phyloP scores from a whole-genome alignment of 108 stramenopile genomes.

The Cyclostephanos tholiformis region DNA sequence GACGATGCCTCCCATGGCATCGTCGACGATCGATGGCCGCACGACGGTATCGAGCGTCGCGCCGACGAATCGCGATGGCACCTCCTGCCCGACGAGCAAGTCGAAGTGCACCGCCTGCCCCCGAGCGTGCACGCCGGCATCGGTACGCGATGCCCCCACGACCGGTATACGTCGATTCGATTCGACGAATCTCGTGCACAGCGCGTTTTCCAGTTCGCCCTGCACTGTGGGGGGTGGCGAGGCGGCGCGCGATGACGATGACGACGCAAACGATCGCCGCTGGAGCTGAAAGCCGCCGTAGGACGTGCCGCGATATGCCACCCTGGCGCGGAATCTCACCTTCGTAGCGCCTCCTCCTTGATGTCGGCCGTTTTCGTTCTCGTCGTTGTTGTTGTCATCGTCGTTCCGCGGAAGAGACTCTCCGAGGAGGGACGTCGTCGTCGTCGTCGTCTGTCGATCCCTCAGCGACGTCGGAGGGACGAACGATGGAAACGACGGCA shows the following conservation, averaged over 20 bases:
- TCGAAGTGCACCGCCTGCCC: slow-evolving; percentile 91
- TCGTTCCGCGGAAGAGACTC: too few species aligned
- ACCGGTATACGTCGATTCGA: slow-evolving; percentile 58
- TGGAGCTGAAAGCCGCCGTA: slow-evolving; percentile 34
- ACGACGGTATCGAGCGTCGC: slow-evolving; percentile 17
- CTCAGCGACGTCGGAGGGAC: too few species aligned
- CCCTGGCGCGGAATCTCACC: slow-evolving; percentile 28
- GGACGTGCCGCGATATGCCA: slow-evolving; percentile 30
- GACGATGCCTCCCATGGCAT: background rate
- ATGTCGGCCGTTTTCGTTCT: too few species aligned
- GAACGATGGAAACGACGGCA: too few species aligned
- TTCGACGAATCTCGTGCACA: slow-evolving; percentile 51
- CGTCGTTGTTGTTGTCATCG: too few species aligned
- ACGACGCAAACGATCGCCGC: slow-evolving; percentile 4
- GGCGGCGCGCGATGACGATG: slow-evolving; percentile 18
- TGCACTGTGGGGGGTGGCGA: slow-evolving; percentile 18
- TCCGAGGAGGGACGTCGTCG: too few species aligned
- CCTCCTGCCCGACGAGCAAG: slow-evolving; percentile 37
- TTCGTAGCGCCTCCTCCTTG: too few species aligned
- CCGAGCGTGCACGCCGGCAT: slow-evolving; percentile 83
- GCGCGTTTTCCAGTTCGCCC: slow-evolving; percentile 69
- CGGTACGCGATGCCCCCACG: slow-evolving; percentile 80
- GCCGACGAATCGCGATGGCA: slow-evolving; percentile 19
- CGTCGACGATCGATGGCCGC: background rate
- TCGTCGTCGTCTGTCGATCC: too few species aligned